phyloP scores from a whole-genome alignment of 192 early-diverging fungal species.

The Umbelopsis ramanniana region DNA sequence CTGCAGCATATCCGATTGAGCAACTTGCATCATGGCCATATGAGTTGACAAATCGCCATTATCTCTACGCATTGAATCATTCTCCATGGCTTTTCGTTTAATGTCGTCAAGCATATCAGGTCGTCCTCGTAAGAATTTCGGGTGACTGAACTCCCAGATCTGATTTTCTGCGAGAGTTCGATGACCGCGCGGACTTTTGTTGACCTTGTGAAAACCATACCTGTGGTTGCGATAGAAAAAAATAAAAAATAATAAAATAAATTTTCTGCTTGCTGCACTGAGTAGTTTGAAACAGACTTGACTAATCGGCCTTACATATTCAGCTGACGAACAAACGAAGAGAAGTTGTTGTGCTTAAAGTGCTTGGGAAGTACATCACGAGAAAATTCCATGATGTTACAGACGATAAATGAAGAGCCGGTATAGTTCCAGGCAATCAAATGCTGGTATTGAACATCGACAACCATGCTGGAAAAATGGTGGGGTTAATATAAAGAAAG shows the following conservation, averaged over 20 bases:
- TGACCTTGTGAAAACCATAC: slow-evolving; percentile 92
- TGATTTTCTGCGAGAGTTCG: slow-evolving; percentile 87
- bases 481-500: background rate
- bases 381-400: slow-evolving; percentile 90
- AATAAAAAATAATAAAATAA: slow-evolving; percentile 2
- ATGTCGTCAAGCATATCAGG: slow-evolving; percentile 87
- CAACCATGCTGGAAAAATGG: slow-evolving; percentile 67
- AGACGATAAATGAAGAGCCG: slow-evolving; percentile 88
- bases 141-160: slow-evolving; percentile 90
- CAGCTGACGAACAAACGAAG: slow-evolving; percentile 86
- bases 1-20: slow-evolving; percentile 74
- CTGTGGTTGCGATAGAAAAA: slow-evolving; percentile 27
- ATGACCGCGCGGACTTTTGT: slow-evolving; percentile 86
- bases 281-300: background rate
- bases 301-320: slow-evolving; percentile 67
- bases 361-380: slow-evolving; percentile 90
- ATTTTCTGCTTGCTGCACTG: background rate
- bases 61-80: slow-evolving; percentile 71
- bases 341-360: slow-evolving; percentile 94
- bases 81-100: slow-evolving; percentile 90
- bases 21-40: slow-evolving; percentile 76
- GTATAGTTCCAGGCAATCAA: slow-evolving; percentile 90
- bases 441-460: slow-evolving; percentile 85
- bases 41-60: slow-evolving; percentile 76
- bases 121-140: slow-evolving; percentile 77